Evolutionary conservation across 306 rosid genomes (phyloP), one percentile per base, ranked within the genome.

Genomic region (Sicyos edulis): DNA sequence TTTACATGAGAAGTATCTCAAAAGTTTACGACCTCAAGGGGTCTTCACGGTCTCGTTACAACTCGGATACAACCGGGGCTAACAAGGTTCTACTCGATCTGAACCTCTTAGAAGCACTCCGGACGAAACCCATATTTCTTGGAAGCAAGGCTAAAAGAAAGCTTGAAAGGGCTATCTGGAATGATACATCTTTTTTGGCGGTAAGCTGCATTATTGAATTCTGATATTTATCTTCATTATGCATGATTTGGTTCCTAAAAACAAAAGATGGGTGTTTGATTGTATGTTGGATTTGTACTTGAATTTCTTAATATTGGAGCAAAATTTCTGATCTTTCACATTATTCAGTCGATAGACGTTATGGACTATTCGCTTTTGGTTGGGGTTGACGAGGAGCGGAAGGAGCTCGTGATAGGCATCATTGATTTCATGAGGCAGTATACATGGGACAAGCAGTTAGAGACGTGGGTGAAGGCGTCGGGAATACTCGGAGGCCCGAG

Each of bases 401-500:
- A 91, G 61, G 99, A 95, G 77, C 81, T 95, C 74, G 99, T 91
- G 50, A 44, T 91, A 66, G 99, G 99, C 15, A 95, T 95, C 54
- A 95, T 95, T 52, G 99, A 95, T 83, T 95, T 77, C 83, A 87
- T 95, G 96, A 91, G 97, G 72, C 99, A 95, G 17, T 95, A 95
- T 83, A 95, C 97, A 1, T 95, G 97, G 99, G 99, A 95, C 91
- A 95, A 95, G 83, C 99, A 95, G 78, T 83, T 95, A 72, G 99
- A 95, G 78, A 91, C 99, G 40, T 91, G 96, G 99, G 99, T 91
- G 8, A 95, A 95, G 80, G 85, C 95, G 7, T 79, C 95, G 20
- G 99, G 99, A 29, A 91, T 95, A 54, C 91, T 95, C 24, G 97
- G 97, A 9, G 99, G 99, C 74, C 85, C 81, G 0, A 95, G 66